These are phyloP conservation scores for Solanum ahanhuiri DNA, from an alignment of 257 asterid species.

Conservation along the genomic window DNA sequence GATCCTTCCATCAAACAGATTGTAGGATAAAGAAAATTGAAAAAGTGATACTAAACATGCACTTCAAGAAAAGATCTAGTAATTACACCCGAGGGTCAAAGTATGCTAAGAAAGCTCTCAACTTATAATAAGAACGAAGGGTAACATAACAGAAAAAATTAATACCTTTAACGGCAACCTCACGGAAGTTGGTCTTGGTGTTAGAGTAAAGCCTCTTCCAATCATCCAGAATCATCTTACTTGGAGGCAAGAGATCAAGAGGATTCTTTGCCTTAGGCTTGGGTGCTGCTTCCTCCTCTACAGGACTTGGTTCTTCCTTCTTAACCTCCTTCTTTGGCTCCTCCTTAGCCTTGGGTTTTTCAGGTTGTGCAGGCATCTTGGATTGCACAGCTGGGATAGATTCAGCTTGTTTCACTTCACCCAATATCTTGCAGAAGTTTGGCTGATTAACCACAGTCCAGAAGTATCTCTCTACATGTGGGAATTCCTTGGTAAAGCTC, in stretches of 20 bases:
- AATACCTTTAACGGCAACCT: background rate
- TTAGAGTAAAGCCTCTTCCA: background rate
- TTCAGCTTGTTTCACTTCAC: background rate
- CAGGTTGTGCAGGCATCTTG: background rate
- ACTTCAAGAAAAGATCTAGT: background rate
- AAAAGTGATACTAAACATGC: background rate
- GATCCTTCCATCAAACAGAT: background rate
- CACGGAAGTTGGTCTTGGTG: background rate
- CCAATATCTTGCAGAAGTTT: background rate
- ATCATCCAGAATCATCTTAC: background rate
- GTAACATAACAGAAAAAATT: background rate
- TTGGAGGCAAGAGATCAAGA: background rate
- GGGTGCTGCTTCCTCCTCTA: background rate
- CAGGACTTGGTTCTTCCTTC: background rate
- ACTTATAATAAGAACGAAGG: background rate
- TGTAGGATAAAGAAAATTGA: background rate
- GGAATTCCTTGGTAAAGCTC: background rate
- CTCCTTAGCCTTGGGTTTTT: background rate
- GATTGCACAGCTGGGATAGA: background rate
- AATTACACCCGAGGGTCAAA: background rate
- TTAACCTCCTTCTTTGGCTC: background rate
- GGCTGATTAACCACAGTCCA: background rate
- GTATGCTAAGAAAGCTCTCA: background rate
- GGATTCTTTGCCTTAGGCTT: background rate
- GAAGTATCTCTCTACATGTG: background rate